Evolutionary conservation across 78 protist genomes (phyloP), one percentile per base, ranked within the genome.

Genomic region (Planoprotostelium fungivorum): DNA sequence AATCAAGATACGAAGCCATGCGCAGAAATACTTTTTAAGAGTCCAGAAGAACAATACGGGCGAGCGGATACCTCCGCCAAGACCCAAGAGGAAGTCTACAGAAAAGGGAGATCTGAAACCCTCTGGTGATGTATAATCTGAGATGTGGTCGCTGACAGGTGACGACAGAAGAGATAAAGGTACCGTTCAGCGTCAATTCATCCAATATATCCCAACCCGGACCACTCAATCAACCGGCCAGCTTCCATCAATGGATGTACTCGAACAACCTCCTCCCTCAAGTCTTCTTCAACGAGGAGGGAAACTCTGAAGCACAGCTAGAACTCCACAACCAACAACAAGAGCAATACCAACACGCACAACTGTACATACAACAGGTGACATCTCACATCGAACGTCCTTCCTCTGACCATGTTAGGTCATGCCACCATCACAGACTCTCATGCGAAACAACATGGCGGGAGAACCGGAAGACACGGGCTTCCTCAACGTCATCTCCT

Each of bases 11-110:
- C 90, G 96, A 39, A 94, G 96, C 87, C 96, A 94, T 89, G 96
- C 96, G 34, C 96, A 94, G 86, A 94, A 94, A 39, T 91, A 91
- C 90, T 94, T 94, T 85, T 87, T 91, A n/a, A 91, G 89, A 34
- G 94, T 94, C 36, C 89, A 84, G 85, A 92, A 89, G 88, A 92
- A 92, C 28, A 92, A 92, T 85, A 92, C 94, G 38, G 94, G 94
- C 63, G 94, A 92, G 51, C 34, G 91, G 63, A 92, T 92, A 29
- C 94, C 94, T 85, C 94, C 94, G 85, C 94, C 94, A 63, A 86
- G 94, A 85, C 94, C 94, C 34, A 92, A 92, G 88, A 88, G 92
- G 88, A 92, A 92, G 88, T 92, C 73, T 5, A 51, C 73, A 25
- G 73, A 51, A 25, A 51, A n/a, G n/a, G n/a, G n/a, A 51, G 16